Evolutionary conservation across 805 yeast species (phyloP).

Genomic region (Yarrowia sp.): DNA sequence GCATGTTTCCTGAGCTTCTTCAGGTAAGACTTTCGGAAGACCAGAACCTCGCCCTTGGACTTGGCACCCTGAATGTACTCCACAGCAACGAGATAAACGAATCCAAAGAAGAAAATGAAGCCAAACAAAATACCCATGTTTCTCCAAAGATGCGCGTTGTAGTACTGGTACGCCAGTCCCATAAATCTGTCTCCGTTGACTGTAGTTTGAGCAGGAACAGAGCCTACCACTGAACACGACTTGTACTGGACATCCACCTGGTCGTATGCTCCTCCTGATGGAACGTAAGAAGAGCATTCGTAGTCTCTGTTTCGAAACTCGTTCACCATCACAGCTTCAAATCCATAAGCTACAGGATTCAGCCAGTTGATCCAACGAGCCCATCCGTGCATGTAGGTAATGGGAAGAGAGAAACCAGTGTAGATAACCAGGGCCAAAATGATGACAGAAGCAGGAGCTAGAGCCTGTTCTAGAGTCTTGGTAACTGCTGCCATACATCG

Average conservation of each 20-base stretch:
- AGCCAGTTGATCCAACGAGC: constrained; percentile 49
- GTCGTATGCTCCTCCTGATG: background rate
- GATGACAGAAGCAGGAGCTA: constrained; percentile 46
- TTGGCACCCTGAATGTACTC: constrained; percentile 5
- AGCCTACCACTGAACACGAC: background rate
- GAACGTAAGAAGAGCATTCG: background rate
- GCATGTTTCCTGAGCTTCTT: constrained; percentile 33
- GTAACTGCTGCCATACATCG: constrained; percentile 43
- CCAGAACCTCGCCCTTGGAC: background rate
- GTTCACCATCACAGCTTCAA: constrained; percentile 46
- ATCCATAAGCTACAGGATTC: constrained; percentile 46
- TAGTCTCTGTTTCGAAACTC: constrained; percentile 42
- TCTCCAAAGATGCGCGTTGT: constrained; percentile 2
- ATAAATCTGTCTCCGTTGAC: background rate
- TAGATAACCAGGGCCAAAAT: constrained; percentile 43
- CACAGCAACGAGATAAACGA: background rate
- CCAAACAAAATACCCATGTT: background rate
- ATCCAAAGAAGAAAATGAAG: background rate
- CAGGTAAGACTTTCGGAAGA: constrained; percentile 41
- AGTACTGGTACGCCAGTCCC: background rate
- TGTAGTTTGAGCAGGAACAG: background rate
- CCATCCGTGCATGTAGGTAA: constrained; percentile 48
- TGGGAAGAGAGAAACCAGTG: constrained; percentile 49
- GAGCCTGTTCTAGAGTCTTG: constrained; percentile 42
- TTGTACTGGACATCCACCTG: background rate